Evolutionary conservation across 208 protist species (phyloP).

Genomic region (Leishmania tropica): DNA sequence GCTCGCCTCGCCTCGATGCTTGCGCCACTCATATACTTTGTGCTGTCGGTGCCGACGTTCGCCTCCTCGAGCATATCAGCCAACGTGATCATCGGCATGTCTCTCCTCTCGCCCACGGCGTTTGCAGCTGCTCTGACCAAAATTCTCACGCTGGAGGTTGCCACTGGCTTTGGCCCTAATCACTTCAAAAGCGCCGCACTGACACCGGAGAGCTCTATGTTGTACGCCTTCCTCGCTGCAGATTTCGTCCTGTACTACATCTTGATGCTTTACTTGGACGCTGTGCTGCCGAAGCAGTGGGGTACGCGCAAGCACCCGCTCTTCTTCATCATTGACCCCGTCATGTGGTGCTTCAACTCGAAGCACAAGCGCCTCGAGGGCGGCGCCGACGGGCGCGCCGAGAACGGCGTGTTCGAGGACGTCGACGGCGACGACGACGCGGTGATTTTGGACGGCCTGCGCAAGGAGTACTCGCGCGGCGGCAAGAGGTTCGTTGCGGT

Average conservation of each 20-base stretch:
- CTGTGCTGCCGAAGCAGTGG: slow-evolving; percentile 67
- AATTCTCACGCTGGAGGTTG: slow-evolving; percentile 40
- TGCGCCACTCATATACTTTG: slow-evolving; percentile 72
- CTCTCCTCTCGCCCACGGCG: slow-evolving; percentile 57
- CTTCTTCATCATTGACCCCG: slow-evolving; percentile 69
- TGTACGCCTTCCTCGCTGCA: slow-evolving; percentile 25
- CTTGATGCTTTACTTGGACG: slow-evolving; percentile 75
- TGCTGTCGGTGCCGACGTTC: slow-evolving; percentile 65
- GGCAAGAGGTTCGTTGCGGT: slow-evolving; percentile 72
- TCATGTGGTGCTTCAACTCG: slow-evolving; percentile 27
- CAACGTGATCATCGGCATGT: slow-evolving; percentile 33
- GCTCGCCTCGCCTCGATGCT: slow-evolving; percentile 62
- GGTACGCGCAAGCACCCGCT: slow-evolving; percentile 60
- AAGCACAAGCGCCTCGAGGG: slow-evolving; percentile 14
- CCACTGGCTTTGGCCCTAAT: slow-evolving; percentile 20
- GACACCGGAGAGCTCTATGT: slow-evolving; percentile 27
- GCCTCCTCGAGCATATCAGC: slow-evolving; percentile 40
- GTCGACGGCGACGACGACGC: slow-evolving; percentile 10
- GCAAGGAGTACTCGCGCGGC: slow-evolving; percentile 38
- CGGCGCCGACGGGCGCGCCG: slow-evolving; percentile 36
- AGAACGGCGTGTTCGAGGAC: slow-evolving; percentile 32
- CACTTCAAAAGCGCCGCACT: slow-evolving; percentile 32
- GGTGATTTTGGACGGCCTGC: slow-evolving; percentile 31
- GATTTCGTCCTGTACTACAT: slow-evolving; percentile 69
- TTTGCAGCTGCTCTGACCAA: slow-evolving; percentile 44